Evolutionary conservation across 1,284 basidiomycete genomes (phyloP), one percentile per base, ranked within the genome.

Genomic region (Kwoniella shivajii): DNA sequence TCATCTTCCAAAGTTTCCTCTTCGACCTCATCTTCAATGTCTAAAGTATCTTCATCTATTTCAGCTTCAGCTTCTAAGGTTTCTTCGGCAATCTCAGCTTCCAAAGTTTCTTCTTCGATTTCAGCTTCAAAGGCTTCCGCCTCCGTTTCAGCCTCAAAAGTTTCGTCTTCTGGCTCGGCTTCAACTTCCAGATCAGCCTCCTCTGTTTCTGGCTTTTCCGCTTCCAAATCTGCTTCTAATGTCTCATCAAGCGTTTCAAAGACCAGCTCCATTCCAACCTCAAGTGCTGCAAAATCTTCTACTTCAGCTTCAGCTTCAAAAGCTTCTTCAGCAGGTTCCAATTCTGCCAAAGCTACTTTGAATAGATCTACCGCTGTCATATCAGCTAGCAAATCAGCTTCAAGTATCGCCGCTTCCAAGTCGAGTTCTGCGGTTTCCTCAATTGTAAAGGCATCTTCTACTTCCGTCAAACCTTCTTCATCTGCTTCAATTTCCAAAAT

Each of bases 291-390:
- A 20, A 52, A 50, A 27, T 48, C 52, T 20, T 53, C 43, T 11
- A 41, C 49, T 38, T 52, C 49, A 11, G 38, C 54, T 27, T 49
- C 51, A 24, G 34, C 34, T 6, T 57, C 57, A 13, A 31, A 29
- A 37, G 45, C 57, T 7, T 39, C 45, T 14, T 48, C 48, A 6
- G 36, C 46, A 29, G 22, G 31, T 44, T 22, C 43, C 11, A 30
- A 42, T 4, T 57, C 59, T 10, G 46, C 57, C 7, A 54, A 42
- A 47, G 47, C 42, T 1, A 50, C 53, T 33, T 34, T 55, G 18
- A 43, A 47, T 26, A 30, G 30, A 44, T 14, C 16, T 33, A 6
- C 27, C 22, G 11, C 42, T 36, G 6, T 34, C 6, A 29, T 26
- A 18, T 56, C 47, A 43, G 31, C 38, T 39, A 27, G 26, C 30